phyloP scores from a whole-genome alignment of 169 alveolate genomes.

The Amoebophrya sp. region DNA sequence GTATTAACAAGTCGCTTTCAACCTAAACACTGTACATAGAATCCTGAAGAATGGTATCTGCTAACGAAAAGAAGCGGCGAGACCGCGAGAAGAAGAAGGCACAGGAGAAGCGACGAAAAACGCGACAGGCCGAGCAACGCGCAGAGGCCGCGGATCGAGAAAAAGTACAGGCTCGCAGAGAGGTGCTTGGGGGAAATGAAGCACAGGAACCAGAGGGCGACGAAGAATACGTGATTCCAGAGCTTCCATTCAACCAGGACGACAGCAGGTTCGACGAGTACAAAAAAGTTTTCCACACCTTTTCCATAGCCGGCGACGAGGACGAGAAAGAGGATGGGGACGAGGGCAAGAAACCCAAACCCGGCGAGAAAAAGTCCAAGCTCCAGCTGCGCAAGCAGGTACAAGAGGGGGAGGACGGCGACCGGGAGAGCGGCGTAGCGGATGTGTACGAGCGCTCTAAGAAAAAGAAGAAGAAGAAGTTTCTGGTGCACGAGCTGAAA shows the following conservation, averaged over 20 bases:
- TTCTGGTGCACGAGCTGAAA: neutral
- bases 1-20: no score
- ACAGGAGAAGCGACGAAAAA: neutral
- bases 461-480: neutral
- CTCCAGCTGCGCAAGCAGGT: neutral
- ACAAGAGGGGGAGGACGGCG: neutral
- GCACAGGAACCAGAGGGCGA: neutral
- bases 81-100: neutral
- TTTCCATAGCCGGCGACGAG: neutral
- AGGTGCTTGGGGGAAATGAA: no score
- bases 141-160: no score
- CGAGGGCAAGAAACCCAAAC: neutral
- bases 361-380: neutral
- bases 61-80: neutral
- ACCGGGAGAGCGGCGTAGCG: neutral
- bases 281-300: neutral
- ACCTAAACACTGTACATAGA: no score
- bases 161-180: no score
- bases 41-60: neutral
- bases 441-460: no score
- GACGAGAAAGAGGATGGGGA: neutral
- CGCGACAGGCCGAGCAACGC: neutral
- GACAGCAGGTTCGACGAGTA: neutral
- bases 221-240: neutral
- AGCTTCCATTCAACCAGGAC: neutral